Conservation (phyloP, 2,329 filamentous ascomycete species). For the Fusarium decemcellulare region DNA sequence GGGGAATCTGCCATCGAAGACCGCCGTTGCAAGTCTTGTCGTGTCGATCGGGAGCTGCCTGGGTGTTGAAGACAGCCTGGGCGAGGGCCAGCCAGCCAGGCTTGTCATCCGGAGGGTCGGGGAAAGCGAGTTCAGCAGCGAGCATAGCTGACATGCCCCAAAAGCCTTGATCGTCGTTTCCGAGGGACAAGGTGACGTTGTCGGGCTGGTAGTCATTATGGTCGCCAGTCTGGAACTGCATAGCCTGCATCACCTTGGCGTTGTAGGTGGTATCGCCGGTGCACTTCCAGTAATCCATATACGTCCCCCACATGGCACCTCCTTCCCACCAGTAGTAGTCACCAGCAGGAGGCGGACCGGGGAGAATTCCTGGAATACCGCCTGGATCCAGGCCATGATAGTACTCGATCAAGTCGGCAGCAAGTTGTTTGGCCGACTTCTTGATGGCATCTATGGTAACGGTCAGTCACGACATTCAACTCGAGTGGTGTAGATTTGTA, state of each 20-base stretch:
- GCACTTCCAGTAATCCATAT: constrained; percentile 76
- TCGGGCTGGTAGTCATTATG: constrained; percentile 69
- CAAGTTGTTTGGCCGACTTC: constrained; percentile 55
- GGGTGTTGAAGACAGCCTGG: constrained; percentile 74
- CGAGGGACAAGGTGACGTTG: constrained; percentile 66
- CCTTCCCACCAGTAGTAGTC: constrained; percentile 78
- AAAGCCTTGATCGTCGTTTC: constrained; percentile 77
- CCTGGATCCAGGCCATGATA: constrained; percentile 63
- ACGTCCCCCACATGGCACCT: constrained; percentile 72
- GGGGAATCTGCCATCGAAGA: constrained; percentile 83
- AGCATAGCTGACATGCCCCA: constrained; percentile 77
- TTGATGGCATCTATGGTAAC: constrained; percentile 54
- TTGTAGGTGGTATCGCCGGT: constrained; percentile 74
- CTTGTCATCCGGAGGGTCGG: constrained; percentile 64
- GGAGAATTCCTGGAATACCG: constrained; percentile 62
- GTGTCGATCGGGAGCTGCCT: constrained; percentile 71
- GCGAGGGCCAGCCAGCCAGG: constrained; percentile 71
- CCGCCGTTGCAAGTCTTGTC: constrained; percentile 69
- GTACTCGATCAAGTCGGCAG: constrained; percentile 62
- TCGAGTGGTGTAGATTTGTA: constrained; percentile 20
- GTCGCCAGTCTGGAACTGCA: constrained; percentile 68
- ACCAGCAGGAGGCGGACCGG: constrained; percentile 61
- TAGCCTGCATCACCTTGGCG: constrained; percentile 62
- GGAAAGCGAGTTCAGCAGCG: constrained; percentile 71
- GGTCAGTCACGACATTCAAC: constrained; percentile 28